Conservation (phyloP, 768 basidiomycete species). For the Boletus insuetus region DNA sequence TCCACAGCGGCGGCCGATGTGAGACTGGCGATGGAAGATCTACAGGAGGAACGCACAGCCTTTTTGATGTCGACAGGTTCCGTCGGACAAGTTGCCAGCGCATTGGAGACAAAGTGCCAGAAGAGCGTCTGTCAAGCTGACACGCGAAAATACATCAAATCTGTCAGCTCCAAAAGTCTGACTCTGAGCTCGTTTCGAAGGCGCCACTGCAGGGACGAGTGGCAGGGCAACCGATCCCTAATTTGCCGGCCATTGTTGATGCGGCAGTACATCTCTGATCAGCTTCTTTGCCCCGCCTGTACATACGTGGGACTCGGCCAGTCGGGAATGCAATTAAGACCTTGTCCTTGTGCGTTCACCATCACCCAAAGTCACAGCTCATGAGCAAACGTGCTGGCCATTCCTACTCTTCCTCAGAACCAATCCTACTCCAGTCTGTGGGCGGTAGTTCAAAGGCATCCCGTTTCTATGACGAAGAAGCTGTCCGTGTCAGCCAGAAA, state of each 20-base stretch:
- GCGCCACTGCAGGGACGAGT: no score
- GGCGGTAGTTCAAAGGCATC: slow-evolving; percentile 32
- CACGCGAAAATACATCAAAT: not conserved
- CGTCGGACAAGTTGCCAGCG: not conserved
- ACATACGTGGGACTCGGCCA: slow-evolving; percentile 36
- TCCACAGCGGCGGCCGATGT: no score
- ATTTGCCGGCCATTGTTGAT: slow-evolving; percentile 26
- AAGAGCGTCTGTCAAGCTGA: not conserved
- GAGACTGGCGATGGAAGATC: slow-evolving; percentile 10
- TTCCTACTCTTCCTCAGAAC: slow-evolving; percentile 29
- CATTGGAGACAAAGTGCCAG: no score
- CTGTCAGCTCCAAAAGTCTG: no score
- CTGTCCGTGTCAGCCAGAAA: slow-evolving; percentile 44
- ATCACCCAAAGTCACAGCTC: slow-evolving; percentile 9
- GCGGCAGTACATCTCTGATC: slow-evolving; percentile 26
- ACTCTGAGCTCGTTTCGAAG: no score
- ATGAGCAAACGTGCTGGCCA: slow-evolving; percentile 32
- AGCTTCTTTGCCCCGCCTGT: slow-evolving; percentile 35
- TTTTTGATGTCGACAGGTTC: slow-evolving; percentile 8
- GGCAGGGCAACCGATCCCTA: not conserved
- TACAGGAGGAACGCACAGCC: slow-evolving; percentile 14
- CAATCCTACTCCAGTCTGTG: slow-evolving; percentile 30
- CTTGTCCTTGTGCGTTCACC: slow-evolving; percentile 18
- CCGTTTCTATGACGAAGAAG: slow-evolving; percentile 41
- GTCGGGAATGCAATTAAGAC: slow-evolving; percentile 33